Conservation (phyloP, 208 protist genomes). For the Sergeia podlipaevii region DNA sequence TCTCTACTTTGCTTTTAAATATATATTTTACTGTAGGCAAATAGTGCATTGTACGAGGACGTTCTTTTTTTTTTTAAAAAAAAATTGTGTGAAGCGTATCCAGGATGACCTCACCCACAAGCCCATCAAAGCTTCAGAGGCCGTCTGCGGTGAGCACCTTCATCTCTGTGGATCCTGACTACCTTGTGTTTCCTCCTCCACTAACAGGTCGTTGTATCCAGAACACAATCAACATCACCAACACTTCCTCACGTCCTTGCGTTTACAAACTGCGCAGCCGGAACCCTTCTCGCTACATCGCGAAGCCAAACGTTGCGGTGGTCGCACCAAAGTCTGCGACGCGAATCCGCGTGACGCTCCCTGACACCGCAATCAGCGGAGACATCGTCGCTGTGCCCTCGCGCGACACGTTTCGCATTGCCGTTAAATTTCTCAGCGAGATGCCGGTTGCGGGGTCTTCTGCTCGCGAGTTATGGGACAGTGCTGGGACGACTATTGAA, state of each 20-base stretch:
- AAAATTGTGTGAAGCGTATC: neutral
- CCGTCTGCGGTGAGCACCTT: constrained; percentile 14
- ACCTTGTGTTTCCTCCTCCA: constrained; percentile 61
- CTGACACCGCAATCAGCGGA: constrained; percentile 25
- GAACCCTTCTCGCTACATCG: constrained; percentile 64
- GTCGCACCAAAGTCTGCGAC: constrained; percentile 40
- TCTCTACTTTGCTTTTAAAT: too few relatives aligned
- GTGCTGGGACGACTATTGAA: constrained; percentile 19
- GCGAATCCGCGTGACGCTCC: constrained; percentile 51
- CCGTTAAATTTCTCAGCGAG: constrained; percentile 22
- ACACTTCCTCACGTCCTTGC: constrained; percentile 38
- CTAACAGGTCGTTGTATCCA: constrained; percentile 59
- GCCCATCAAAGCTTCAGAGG: constrained; percentile 1
- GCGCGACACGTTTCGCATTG: constrained; percentile 44
- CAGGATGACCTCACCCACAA: neutral
- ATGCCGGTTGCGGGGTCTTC: too few relatives aligned
- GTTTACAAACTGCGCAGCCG: constrained; percentile 67
- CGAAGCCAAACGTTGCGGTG: constrained; percentile 50
- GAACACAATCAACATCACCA: constrained; percentile 64
- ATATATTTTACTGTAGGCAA: too few relatives aligned
- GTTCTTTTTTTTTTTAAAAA: too few relatives aligned
- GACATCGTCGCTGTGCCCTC: constrained; percentile 22
- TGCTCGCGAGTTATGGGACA: neutral
- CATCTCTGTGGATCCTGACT: constrained; percentile 55
- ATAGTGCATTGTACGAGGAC: too few relatives aligned